These are phyloP conservation scores for Xanthoconium separans DNA, from an alignment of 1,284 basidiomycete species.

Conservation along the genomic window DNA sequence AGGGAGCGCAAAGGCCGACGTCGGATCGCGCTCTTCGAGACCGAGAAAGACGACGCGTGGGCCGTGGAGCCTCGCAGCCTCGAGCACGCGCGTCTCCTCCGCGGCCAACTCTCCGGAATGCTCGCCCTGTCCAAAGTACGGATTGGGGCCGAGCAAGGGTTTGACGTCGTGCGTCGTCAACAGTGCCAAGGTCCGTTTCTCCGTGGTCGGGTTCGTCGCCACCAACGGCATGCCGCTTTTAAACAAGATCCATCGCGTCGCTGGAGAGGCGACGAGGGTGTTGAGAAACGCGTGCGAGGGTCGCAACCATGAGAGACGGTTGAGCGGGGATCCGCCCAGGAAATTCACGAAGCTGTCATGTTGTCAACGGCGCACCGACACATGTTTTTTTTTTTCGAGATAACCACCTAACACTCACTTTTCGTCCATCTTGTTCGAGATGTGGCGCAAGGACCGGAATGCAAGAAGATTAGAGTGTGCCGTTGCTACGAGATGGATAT, in stretches of 20 bases:
- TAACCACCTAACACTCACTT: slow-evolving; percentile 25
- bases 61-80: slow-evolving; percentile 64
- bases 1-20: slow-evolving; percentile 49
- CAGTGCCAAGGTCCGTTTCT: slow-evolving; percentile 44
- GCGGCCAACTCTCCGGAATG: slow-evolving; percentile 43
- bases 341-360: slow-evolving; percentile 30
- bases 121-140: slow-evolving; percentile 68
- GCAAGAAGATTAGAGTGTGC: not conserved
- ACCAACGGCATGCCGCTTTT: slow-evolving; percentile 66
- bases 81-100: slow-evolving; percentile 47
- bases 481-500: slow-evolving; percentile 1
- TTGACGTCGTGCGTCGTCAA: slow-evolving; percentile 56
- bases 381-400: not conserved
- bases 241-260: slow-evolving; percentile 76
- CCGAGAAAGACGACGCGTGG: slow-evolving; percentile 71
- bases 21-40: slow-evolving; percentile 63
- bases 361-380: slow-evolving; percentile 1
- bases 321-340: slow-evolving; percentile 69
- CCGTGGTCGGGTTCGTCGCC: slow-evolving; percentile 32
- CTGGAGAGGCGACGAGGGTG: slow-evolving; percentile 53
- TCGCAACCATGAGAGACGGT: slow-evolving; percentile 85
- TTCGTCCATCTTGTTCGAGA: slow-evolving; percentile 28
- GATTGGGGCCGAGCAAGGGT: slow-evolving; percentile 43
- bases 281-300: slow-evolving; percentile 72
- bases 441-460: slow-evolving; percentile 2